A percentile compares a stretch with the other conserved stretches of the same genome.
Conservation (phyloP, 2,329 filamentous ascomycete genomes). For the Cladosporium sp. region DNA sequence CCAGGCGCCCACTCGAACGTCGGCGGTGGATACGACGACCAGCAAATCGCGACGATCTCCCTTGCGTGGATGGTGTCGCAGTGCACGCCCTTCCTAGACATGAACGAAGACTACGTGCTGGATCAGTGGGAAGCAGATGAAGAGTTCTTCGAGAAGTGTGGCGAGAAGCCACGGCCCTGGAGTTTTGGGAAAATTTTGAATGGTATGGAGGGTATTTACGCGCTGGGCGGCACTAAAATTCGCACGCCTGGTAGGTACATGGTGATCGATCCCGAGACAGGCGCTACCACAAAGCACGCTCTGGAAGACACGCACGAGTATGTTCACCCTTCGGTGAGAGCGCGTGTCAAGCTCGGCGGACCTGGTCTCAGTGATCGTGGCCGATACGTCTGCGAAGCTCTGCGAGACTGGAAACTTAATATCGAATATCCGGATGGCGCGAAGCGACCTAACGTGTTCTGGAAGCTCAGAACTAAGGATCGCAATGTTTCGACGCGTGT, state of each 20-base stretch:
- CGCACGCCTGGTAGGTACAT: constrained; percentile 53
- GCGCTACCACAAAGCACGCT: constrained; percentile 45
- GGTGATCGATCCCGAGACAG: constrained; percentile 48
- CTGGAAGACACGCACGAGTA: constrained; percentile 55
- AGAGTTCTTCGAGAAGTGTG: constrained; percentile 46
- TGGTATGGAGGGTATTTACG: constrained; percentile 50
- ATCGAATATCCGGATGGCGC: constrained; percentile 44
- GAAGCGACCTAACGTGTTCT: constrained; percentile 45
- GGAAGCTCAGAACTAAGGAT: constrained; percentile 43
- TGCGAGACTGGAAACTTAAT: constrained; percentile 51
- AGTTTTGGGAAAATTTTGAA: constrained; percentile 52
- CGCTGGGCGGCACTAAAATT: constrained; percentile 47
- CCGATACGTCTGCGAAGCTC: constrained; percentile 47
- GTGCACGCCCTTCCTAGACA: constrained; percentile 50
- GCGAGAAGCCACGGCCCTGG: constrained; percentile 50
- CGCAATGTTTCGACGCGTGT: constrained; percentile 42
- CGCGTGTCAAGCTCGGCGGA: constrained; percentile 48
- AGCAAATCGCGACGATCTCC: constrained; percentile 54
- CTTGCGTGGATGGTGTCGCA: constrained; percentile 62
- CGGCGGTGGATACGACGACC: constrained; percentile 49
- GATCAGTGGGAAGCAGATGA: constrained; percentile 51
- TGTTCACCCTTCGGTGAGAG: constrained; percentile 53
- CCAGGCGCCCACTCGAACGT: constrained; percentile 50
- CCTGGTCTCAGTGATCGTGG: constrained; percentile 51
- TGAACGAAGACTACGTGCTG: constrained; percentile 50